Base-by-base conservation (phyloP, 73 alveolate species). In the Effrenium voratum region DNA sequence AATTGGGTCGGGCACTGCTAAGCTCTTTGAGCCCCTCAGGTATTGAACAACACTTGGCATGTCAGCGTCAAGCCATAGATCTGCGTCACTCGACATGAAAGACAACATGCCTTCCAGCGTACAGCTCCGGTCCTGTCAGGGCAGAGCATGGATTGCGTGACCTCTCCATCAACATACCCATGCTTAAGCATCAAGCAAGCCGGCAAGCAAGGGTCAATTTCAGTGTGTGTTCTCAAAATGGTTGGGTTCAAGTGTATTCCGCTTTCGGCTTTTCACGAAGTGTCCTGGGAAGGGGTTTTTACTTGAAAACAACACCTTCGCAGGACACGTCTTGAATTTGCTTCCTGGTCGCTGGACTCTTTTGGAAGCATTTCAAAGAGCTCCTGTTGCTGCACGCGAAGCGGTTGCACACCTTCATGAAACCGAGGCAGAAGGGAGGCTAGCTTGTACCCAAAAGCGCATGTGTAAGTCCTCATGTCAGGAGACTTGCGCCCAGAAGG, bases 361-460 rank as follows among this genome's bases (percentile, higher is more conserved):
- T n/a, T n/a, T n/a, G n/a, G n/a, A n/a, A n/a, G n/a, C n/a, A n/a
- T n/a, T n/a, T n/a, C n/a, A n/a, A n/a, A n/a, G n/a, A n/a, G n/a
- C n/a, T n/a, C n/a, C n/a, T n/a, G n/a, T n/a, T n/a, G n/a, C n/a
- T n/a, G n/a, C n/a, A n/a, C n/a, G 6, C 83, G 83, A 10, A 72
- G 50, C 30, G 52, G 52, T 50, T 24, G 30, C 6, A 72, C 49
- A 34, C 83, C 83, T 8, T n/a, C 46, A 34, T 72, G 2, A 26
- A 45, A 2, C 2, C 45, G 10, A 5, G 24, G 52, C 52, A 72
- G 36, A 16, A 72, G 46, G 32, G 52, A 8, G 28, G 52, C 83
- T 50, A 72, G 83, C 83, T 72, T 72, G 50, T 72, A 72, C 15
- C 83, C 83, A 72, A 72, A 72, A 36, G 83, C 83, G 52, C 36